These are phyloP conservation scores for Populus nigra DNA, from an alignment of 345 rosid species.

Conservation along the genomic window DNA sequence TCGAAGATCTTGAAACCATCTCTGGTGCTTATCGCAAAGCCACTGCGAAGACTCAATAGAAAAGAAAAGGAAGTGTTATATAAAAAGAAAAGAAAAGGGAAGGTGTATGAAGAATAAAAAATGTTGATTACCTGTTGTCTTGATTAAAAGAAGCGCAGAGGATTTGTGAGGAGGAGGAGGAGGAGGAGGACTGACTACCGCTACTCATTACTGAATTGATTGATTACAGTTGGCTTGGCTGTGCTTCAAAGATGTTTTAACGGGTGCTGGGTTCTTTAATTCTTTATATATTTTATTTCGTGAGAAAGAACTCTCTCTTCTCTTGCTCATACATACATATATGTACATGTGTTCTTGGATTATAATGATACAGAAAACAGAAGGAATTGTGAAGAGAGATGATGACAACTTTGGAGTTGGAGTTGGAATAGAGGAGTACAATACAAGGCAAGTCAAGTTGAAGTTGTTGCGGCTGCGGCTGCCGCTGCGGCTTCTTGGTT, in stretches of 20 bases:
- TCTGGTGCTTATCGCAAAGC: constrained; percentile 65
- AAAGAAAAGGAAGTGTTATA: background rate
- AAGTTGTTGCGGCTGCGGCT: no score
- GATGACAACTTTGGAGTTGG: no score
- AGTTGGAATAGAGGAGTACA: no score
- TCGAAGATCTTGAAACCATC: constrained; percentile 77
- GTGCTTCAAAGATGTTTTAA: background rate
- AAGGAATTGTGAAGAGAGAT: no score
- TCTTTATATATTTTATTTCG: no score
- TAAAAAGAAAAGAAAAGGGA: constrained; percentile 5
- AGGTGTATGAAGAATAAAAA: background rate
- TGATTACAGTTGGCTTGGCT: background rate
- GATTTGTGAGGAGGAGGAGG: constrained; percentile 12
- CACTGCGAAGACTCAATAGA: constrained; percentile 38
- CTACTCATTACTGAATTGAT: constrained; percentile 44
- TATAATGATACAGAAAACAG: no score
- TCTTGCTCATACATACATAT: no score
- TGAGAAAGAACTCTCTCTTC: no score
- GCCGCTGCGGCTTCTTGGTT: no score
- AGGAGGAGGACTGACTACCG: constrained; percentile 51
- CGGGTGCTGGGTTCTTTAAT: background rate
- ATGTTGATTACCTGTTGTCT: constrained; percentile 52
- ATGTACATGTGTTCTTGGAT: no score
- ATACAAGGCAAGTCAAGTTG: no score
- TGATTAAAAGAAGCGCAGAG: constrained; percentile 84